Evolutionary conservation across 257 asterid genomes (phyloP).

Genomic region (Rhazya stricta): DNA sequence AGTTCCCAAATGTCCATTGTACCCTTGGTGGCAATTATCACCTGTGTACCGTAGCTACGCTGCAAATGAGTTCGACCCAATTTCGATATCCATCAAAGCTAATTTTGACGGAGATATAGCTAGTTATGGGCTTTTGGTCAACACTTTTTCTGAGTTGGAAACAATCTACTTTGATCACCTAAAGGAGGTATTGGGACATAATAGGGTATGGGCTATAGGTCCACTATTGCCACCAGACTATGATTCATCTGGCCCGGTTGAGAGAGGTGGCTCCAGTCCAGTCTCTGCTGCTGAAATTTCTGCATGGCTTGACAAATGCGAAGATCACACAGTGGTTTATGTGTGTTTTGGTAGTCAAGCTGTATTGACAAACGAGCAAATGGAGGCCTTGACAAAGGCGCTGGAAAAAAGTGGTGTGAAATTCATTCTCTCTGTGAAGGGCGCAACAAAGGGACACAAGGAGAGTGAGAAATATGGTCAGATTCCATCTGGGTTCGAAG

Average conservation of each 20-base stretch:
- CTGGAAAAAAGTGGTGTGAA: constrained; percentile 53
- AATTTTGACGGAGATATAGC: constrained; percentile 25
- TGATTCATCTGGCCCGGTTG: constrained; percentile 16
- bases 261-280: constrained; percentile 49
- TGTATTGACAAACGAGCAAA: constrained; percentile 53
- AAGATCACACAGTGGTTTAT: constrained; percentile 43
- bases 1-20: constrained; percentile 45
- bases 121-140: constrained; percentile 50
- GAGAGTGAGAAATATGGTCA: constrained; percentile 30
- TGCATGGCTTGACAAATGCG: constrained; percentile 56
- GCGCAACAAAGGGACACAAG: constrained; percentile 50
- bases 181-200: constrained; percentile 36
- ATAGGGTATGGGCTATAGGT: constrained; percentile 61
- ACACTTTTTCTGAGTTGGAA: constrained; percentile 50
- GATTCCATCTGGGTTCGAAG: constrained; percentile 63
- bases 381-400: constrained; percentile 40
- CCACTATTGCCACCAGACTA: constrained; percentile 44
- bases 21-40: constrained; percentile 82
- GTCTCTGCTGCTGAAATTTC: constrained; percentile 17
- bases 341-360: constrained; percentile 83
- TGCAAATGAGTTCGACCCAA: constrained; percentile 29
- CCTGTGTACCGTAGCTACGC: constrained; percentile 44
- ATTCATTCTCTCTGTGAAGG: constrained; percentile 46
- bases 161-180: constrained; percentile 34
- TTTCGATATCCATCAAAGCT: constrained; percentile 36